Base-by-base conservation (phyloP, 1,284 basidiomycete genomes). In the Hymenochaete sp. region DNA sequence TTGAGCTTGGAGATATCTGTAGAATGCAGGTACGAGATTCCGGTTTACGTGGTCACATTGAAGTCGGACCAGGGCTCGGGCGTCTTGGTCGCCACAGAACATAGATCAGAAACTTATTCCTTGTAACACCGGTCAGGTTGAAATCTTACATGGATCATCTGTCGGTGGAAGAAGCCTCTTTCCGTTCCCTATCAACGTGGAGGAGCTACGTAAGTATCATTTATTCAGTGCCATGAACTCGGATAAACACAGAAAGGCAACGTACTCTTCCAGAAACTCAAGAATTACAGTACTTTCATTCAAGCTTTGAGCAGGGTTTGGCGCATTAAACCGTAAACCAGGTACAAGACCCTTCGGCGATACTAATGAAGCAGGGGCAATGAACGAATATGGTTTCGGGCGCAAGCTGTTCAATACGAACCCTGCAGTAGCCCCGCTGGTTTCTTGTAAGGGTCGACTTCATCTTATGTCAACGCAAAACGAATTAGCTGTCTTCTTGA, bases 381-480 rank as follows among this genome's bases (percentile, higher is more conserved):
- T n/a, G n/a, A n/a, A n/a, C n/a, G n/a, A n/a, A n/a, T n/a, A n/a
- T n/a, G n/a, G n/a, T n/a, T n/a, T n/a, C n/a, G n/a, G n/a, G n/a
- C n/a, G n/a, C n/a, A n/a, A n/a, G n/a, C n/a, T n/a, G n/a, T n/a
- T n/a, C n/a, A n/a, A n/a, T n/a, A n/a, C n/a, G n/a, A n/a, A n/a
- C n/a, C 69, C 42, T 85, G 78, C 9, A 90, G 65, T n/a, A 90
- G 69, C 27, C 83, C 82, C 42, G 74, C 62, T 0, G 87, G 83
- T 56, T 89, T 90, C 64, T 78, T 75, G 67, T 89, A 88, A 1
- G 84, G 83, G 60, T 89, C 83, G 22, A 88, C 82, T 61, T 88
- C 83, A 55, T 77, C 82, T 83, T n/a, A 43, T 21, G 25, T 19
- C 6, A 49, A 10, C 21, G 24, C n/a, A n/a, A n/a, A n/a, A n/a